phyloP scores from a whole-genome alignment of 371 early-diverging fungal species.

The Mucor plumbeus region DNA sequence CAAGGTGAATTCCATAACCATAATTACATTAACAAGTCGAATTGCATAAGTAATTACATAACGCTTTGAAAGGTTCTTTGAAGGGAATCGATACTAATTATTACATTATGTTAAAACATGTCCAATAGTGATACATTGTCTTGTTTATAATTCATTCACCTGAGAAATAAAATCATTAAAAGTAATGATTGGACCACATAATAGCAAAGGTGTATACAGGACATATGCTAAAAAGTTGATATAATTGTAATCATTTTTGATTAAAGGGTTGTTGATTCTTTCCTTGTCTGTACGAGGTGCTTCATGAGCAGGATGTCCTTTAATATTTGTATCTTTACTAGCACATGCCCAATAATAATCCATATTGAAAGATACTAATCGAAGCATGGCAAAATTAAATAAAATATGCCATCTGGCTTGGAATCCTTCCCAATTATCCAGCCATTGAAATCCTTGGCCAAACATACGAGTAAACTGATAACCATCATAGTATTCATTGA shows the following conservation, averaged over 20 bases:
- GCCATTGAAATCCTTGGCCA: conserved; percentile 61
- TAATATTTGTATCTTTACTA: not conserved
- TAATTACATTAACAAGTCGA: conserved; percentile 51
- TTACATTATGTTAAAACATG: not conserved
- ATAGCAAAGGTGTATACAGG: conserved; percentile 87
- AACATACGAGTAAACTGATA: conserved; percentile 68
- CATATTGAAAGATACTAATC: conserved; percentile 90
- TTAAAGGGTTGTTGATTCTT: conserved; percentile 60
- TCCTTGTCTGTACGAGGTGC: conserved; percentile 58
- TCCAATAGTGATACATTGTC: not conserved
- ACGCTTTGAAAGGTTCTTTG: conserved; percentile 44
- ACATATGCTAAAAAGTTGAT: conserved; percentile 79
- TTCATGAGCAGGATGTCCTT: not conserved
- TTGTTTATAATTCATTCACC: conserved; percentile 38
- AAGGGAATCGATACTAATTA: conserved; percentile 55
- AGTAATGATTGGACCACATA: conserved; percentile 95
- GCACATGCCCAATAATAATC: conserved; percentile 83
- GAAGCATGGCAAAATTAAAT: conserved; percentile 90
- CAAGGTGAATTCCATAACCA: conserved; percentile 87
- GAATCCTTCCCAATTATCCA: conserved; percentile 58
- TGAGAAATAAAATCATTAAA: conserved; percentile 92
- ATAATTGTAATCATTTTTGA: conserved; percentile 72
- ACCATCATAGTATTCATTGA: conserved; percentile 75
- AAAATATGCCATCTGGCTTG: conserved; percentile 87
- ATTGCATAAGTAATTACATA: conserved; percentile 49